A percentile compares a stretch with the other conserved stretches of the same genome.
Evolutionary conservation across 768 basidiomycete genomes (phyloP).

Genomic region (Omphalotus guepiniiformis): DNA sequence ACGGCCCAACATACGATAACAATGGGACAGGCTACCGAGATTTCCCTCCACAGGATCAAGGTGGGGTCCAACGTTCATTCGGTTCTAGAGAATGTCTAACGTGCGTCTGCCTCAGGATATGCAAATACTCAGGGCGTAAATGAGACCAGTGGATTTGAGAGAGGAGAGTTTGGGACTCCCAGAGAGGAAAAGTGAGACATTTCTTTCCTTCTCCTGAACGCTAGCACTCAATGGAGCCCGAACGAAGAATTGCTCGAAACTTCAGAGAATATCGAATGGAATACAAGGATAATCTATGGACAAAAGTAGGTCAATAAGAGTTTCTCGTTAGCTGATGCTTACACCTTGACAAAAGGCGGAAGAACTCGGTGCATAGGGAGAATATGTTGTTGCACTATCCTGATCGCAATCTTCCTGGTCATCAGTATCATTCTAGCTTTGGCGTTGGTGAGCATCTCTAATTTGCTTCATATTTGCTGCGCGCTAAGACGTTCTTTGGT

Average conservation of each 20-base stretch:
- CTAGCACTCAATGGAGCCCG: not conserved
- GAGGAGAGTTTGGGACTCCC: slow-evolving; percentile 33
- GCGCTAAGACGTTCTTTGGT: not conserved
- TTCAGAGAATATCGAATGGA: slow-evolving; percentile 52
- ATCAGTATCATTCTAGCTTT: slow-evolving; percentile 63
- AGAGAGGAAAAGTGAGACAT: slow-evolving; percentile 24
- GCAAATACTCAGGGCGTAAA: not conserved
- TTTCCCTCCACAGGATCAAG: too few relatives aligned
- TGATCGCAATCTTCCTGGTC: slow-evolving; percentile 61
- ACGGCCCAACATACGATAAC: slow-evolving; percentile 30
- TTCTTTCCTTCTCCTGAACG: not conserved
- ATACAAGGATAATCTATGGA: slow-evolving; percentile 65
- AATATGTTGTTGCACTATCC: slow-evolving; percentile 72
- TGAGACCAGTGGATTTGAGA: slow-evolving; percentile 36
- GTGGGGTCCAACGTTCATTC: too few relatives aligned
- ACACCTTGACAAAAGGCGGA: slow-evolving; percentile 42
- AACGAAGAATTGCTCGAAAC: slow-evolving; percentile 33
- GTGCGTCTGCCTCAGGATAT: not conserved
- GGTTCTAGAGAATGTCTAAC: too few relatives aligned
- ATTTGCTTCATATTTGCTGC: not conserved
- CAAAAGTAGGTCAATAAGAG: slow-evolving; percentile 37
- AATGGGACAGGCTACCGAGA: slow-evolving; percentile 36
- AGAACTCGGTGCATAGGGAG: slow-evolving; percentile 57
- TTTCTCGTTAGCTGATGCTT: not conserved
- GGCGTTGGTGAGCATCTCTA: slow-evolving; percentile 49